These are phyloP conservation scores for Pythium pyrilobum DNA, from an alignment of 352 stramenopile species.

Conservation along the genomic window DNA sequence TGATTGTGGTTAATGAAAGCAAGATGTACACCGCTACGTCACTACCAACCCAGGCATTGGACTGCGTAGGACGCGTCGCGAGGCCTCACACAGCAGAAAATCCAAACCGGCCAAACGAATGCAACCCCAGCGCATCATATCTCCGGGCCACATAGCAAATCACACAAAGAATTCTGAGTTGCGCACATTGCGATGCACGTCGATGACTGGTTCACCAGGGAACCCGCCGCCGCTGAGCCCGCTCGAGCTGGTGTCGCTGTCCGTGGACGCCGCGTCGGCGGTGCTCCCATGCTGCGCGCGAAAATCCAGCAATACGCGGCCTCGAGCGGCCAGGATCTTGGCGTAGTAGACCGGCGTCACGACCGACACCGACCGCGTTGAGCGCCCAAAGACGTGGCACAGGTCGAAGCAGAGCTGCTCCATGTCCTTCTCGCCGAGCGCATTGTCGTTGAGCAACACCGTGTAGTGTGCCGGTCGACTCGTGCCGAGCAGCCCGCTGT, in stretches of 20 bases:
- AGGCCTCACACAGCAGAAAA: too few relatives aligned
- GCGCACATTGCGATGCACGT: conserved; percentile 9
- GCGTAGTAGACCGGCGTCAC: neutral
- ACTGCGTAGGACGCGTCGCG: too few relatives aligned
- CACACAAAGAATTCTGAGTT: conserved; percentile 18
- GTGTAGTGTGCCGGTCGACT: neutral
- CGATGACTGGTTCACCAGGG: conserved; percentile 1
- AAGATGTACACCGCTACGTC: too few relatives aligned
- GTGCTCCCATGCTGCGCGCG: neutral
- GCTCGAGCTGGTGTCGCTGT: conserved; percentile 13
- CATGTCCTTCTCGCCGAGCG: neutral
- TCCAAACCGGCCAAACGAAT: too few relatives aligned
- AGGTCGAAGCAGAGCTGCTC: neutral
- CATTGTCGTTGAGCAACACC: neutral
- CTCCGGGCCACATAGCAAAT: neutral
- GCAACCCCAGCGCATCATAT: too few relatives aligned
- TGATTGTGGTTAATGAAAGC: too few relatives aligned
- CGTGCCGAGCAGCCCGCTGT: neutral
- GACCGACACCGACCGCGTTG: neutral
- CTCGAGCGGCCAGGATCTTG: neutral
- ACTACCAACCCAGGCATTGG: too few relatives aligned
- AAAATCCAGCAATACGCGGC: neutral
- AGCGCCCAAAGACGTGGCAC: neutral
- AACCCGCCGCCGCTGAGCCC: neutral
- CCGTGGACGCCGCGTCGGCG: conserved; percentile 4